Base-by-base conservation (phyloP, 129 eudicot species). In the Centella asiatica region DNA sequence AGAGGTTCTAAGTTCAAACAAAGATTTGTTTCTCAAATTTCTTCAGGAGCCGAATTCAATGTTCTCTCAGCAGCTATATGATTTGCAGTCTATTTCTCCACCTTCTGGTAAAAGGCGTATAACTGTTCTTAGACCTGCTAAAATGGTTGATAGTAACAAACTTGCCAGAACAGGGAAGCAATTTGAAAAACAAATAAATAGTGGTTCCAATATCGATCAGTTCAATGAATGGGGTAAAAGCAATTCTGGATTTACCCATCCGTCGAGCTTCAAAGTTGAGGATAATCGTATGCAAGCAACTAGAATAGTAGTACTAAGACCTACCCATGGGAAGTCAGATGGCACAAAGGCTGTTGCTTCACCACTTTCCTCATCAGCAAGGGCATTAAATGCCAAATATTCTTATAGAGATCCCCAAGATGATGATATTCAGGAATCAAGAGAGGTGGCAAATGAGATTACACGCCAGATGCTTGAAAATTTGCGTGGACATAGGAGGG, bases 41-140 rank as follows among this genome's bases (percentile, higher is more conserved):
- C 73, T 93, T 24, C 95, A 93, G 74, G 99, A 93, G 68, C 96
- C 95, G 4, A 81, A 81, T 75, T 77, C 95, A 1, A 62, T 88
- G 76, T 78, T 88, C 67, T 78, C 96, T 10, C 81, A 74, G 65
- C 73, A 80, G 57, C 70, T 74, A 24, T 63, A 71, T 52, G 53
- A 66, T 61, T 55, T 80, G 51, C 78, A 77, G 32, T 71, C 95
- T 6, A 37, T 71, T 11, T 70, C 83, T 66, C 94, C 81, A 26
- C 81, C 90, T 53, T 81, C 84, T 13, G 88, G 83, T 70, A 78
- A 87, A 27, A 85, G 85, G 73, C 79, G 96, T 19, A 93, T 93
- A 50, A 93, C 99, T 6, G 83, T 93, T 66, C 99, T 93, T 60
- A 85, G 67, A 75, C 99, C 99, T 36, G 83, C 95, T 31, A 93